phyloP scores from a whole-genome alignment of 2,329 filamentous ascomycete species.

The Pezizomycotina sp. region DNA sequence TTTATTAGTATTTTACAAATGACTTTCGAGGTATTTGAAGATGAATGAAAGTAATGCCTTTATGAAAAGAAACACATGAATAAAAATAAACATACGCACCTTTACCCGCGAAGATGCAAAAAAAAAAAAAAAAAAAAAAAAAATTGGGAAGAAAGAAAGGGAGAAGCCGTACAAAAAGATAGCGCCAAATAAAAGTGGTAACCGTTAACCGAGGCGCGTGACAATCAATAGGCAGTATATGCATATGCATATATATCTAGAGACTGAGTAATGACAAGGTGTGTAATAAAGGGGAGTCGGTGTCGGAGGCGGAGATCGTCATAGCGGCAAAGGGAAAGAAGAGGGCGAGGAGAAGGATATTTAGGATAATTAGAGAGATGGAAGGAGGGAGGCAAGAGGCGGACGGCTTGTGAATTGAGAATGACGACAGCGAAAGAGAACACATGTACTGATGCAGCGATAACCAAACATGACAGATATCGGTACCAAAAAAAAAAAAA shows the following conservation, averaged over 20 bases:
- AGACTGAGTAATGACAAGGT: constrained; percentile 5
- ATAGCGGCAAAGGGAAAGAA: no score
- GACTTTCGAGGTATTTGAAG: constrained; percentile 15
- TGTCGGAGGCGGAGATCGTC: no score
- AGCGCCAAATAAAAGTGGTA: not conserved
- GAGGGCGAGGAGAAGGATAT: no score
- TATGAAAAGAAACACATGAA: constrained; percentile 13
- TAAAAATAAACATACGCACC: constrained; percentile 20
- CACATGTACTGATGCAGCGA: no score
- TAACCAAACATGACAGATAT: no score
- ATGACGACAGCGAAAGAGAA: no score
- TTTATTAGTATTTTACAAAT: constrained; percentile 20
- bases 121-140: constrained; percentile 21
- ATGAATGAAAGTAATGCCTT: constrained; percentile 13
- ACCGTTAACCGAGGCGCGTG: not conserved
- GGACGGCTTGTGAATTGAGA: no score
- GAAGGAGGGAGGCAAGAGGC: no score
- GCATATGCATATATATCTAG: constrained; percentile 3
- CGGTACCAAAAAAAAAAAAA: constrained; percentile 3
- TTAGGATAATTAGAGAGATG: no score
- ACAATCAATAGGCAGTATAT: not conserved
- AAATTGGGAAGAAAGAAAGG: constrained; percentile 13
- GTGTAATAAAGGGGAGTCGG: no score
- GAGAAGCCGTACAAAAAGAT: constrained; percentile 19
- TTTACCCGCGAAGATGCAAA: constrained; percentile 15